Evolutionary conservation across 1,284 basidiomycete genomes (phyloP).

Genomic region (Mycena citricolor): DNA sequence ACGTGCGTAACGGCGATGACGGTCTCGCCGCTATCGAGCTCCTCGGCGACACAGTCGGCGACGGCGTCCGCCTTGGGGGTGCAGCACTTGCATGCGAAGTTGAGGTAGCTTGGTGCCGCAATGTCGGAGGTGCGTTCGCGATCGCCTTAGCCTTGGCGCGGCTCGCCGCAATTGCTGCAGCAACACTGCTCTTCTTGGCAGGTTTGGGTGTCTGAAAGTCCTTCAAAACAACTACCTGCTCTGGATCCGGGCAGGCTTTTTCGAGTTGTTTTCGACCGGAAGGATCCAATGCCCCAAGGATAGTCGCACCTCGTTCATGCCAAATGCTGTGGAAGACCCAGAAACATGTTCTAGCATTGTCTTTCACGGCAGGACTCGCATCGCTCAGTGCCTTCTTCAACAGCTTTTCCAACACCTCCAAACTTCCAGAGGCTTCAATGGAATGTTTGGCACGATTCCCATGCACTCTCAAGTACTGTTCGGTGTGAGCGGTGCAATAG

Average conservation of each 20-base stretch:
- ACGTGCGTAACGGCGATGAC: constrained; percentile 41
- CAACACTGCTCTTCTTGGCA: constrained; percentile 73
- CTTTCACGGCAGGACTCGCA: constrained; percentile 77
- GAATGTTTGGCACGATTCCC: constrained; percentile 58
- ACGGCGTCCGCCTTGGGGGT: constrained; percentile 39
- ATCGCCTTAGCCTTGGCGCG: constrained; percentile 82
- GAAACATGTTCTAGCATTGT: constrained; percentile 72
- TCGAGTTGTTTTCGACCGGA: constrained; percentile 82
- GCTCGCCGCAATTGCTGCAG: constrained; percentile 80
- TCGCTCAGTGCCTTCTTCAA: constrained; percentile 77
- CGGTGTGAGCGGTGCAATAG: constrained; percentile 67
- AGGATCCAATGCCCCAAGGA: constrained; percentile 73
- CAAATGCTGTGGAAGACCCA: constrained; percentile 83
- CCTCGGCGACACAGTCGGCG: constrained; percentile 41
- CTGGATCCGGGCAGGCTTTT: constrained; percentile 71
- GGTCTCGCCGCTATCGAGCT: constrained; percentile 37
- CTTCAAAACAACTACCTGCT: constrained; percentile 37
- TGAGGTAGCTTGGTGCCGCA: constrained; percentile 78
- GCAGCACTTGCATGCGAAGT: constrained; percentile 49
- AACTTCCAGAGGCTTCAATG: constrained; percentile 66
- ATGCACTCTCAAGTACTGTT: constrained; percentile 72
- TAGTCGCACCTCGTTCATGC: constrained; percentile 61
- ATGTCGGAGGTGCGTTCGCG: constrained; percentile 71
- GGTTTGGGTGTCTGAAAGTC: constrained; percentile 49
- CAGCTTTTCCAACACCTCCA: constrained; percentile 71